Evolutionary conservation across 2,329 filamentous ascomycete species (phyloP).

Genomic region (Curvularia verruculosa): DNA sequence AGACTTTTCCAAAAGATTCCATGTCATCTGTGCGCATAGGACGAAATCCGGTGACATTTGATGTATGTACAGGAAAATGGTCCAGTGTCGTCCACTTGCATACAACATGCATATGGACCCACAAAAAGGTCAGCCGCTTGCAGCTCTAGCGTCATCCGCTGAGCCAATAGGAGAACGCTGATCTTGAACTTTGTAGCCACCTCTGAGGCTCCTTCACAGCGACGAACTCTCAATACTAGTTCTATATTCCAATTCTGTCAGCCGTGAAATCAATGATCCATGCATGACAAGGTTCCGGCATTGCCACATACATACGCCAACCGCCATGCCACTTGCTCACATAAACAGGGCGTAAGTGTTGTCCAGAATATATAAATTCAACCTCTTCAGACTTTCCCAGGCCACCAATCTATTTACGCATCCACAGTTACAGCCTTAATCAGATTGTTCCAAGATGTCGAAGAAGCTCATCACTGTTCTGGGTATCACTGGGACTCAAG

Average conservation of each 20-base stretch:
- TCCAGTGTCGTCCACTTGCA: not conserved
- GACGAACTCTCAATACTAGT: not conserved
- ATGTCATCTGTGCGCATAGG: not conserved
- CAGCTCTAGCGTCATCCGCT: not conserved
- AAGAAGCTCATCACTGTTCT: conserved; percentile 27
- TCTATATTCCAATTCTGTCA: not conserved
- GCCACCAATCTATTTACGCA: not conserved
- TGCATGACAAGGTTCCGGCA: not conserved
- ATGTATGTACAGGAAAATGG: not conserved
- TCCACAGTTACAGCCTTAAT: not conserved
- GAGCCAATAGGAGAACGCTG: not conserved
- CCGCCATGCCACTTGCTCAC: not conserved
- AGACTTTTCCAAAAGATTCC: not conserved
- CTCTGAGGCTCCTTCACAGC: not conserved
- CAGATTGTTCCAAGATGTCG: not conserved
- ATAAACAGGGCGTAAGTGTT: not conserved
- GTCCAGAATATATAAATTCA: not conserved
- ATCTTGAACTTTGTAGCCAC: no score
- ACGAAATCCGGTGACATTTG: not conserved
- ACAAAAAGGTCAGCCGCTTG: not conserved
- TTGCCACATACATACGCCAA: not conserved
- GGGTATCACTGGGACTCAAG: conserved; percentile 28
- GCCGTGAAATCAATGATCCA: not conserved
- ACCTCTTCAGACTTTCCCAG: not conserved
- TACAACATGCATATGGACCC: not conserved